Evolutionary conservation across 805 yeast species (phyloP).

Genomic region (Maudiozyma serrabonitensis): DNA sequence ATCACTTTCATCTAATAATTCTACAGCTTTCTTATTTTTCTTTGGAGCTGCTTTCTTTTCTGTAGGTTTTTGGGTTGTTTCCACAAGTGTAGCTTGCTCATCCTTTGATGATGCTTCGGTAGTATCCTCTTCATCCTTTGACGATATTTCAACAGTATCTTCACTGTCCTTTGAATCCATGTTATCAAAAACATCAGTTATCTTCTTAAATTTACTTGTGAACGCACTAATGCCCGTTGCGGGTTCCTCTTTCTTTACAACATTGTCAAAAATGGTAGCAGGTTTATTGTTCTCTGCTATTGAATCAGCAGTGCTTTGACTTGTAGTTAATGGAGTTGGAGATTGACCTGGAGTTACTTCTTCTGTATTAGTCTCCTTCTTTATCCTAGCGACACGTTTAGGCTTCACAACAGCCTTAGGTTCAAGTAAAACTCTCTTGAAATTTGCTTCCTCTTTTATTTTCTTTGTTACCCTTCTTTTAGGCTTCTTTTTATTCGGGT

Average conservation of each 20-base stretch:
- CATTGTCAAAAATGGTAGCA: slow-evolving; percentile 15
- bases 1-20: slow-evolving; percentile 20
- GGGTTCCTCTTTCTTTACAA: slow-evolving; percentile 8
- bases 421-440: slow-evolving; percentile 21
- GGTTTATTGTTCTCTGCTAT: slow-evolving; percentile 1
- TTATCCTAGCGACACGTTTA: slow-evolving; percentile 17
- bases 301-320: neutral
- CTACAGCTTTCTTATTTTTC: slow-evolving; percentile 7
- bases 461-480: slow-evolving; percentile 14
- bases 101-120: neutral
- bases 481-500: slow-evolving; percentile 18
- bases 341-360: slow-evolving; percentile 4
- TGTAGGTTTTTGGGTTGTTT: neutral
- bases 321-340: slow-evolving; percentile 3
- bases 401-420: slow-evolving; percentile 20
- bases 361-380: slow-evolving; percentile 12
- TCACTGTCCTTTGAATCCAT: slow-evolving; percentile 1
- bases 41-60: slow-evolving; percentile 1
- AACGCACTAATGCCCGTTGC: slow-evolving; percentile 19
- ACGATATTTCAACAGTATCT: neutral
- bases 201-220: slow-evolving; percentile 25
- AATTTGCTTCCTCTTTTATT: slow-evolving; percentile 22
- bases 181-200: slow-evolving; percentile 23
- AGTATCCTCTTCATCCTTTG: neutral
- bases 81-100: neutral